Percentiles rank a stretch among this genome's conserved stretches.
Conservation (phyloP, 805 yeast species). For the Saitoella complicata region DNA sequence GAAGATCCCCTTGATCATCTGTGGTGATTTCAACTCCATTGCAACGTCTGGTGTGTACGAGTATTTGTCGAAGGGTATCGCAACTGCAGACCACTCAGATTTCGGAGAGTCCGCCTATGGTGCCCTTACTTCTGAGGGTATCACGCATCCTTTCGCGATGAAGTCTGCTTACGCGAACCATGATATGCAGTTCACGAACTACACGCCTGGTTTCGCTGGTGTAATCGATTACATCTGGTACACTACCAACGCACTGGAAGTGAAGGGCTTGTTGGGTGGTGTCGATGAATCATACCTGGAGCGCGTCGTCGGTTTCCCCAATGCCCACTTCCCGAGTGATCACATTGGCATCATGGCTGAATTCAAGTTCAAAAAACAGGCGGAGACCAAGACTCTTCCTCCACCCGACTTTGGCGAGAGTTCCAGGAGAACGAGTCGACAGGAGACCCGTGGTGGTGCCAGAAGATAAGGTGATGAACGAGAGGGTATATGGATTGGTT, state of each 20-base stretch:
- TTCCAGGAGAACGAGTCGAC: no score
- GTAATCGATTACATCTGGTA: conserved; percentile 95
- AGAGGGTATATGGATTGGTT: no score
- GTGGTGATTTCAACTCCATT: conserved; percentile 93
- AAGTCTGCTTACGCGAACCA: conserved; percentile 76
- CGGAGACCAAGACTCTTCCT: conserved; percentile 1
- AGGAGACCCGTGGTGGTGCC: no score
- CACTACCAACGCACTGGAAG: conserved; percentile 62
- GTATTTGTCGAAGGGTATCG: conserved; percentile 61
- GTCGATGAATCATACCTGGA: conserved; percentile 63
- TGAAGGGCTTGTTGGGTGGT: conserved; percentile 72
- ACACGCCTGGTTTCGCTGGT: conserved; percentile 83
- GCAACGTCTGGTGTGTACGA: conserved; percentile 82
- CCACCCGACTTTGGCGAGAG: conserved; percentile 1
- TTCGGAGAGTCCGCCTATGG: conserved; percentile 82
- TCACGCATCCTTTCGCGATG: conserved; percentile 62
- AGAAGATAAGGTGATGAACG: no score
- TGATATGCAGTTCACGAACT: conserved; percentile 87
- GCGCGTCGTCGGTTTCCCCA: conserved; percentile 81
- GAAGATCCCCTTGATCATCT: conserved; percentile 60
- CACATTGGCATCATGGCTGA: conserved; percentile 76
- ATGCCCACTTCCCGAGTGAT: conserved; percentile 85
- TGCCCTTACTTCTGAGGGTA: conserved; percentile 74
- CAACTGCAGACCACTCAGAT: conserved; percentile 57
- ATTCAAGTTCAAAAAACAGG: conserved; percentile 43